phyloP scores from a whole-genome alignment of 2,329 filamentous ascomycete species.

The Aspergillus sp. region DNA sequence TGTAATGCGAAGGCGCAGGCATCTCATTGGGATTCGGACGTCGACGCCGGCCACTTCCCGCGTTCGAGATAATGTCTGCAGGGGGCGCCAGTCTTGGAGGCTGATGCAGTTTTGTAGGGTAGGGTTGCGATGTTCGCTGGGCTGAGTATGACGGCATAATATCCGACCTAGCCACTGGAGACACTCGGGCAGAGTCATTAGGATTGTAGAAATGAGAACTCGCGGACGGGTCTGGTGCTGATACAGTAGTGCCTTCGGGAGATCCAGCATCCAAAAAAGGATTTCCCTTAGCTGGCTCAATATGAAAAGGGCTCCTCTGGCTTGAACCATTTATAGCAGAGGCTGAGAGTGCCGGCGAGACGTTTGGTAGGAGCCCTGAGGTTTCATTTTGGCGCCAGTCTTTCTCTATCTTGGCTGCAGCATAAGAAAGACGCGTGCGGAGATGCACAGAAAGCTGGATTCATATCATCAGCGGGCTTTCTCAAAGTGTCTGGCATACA shows the following conservation, averaged over 20 bases:
- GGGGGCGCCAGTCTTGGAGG: constrained; percentile 39
- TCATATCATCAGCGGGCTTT: constrained; percentile 14
- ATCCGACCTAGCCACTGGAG: constrained; percentile 9
- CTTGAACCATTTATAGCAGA: neutral
- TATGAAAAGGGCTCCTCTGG: constrained; percentile 49
- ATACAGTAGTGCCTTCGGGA: constrained; percentile 15
- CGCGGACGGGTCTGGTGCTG: constrained; percentile 15
- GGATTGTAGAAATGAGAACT: constrained; percentile 7
- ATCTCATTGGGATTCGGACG: constrained; percentile 34
- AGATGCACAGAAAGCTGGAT: constrained; percentile 70
- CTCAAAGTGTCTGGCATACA: constrained; percentile 10
- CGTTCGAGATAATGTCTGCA: constrained; percentile 36
- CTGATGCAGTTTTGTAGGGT: constrained; percentile 13
- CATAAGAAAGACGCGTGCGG: constrained; percentile 80
- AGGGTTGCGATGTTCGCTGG: constrained; percentile 12
- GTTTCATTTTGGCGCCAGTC: constrained; percentile 63
- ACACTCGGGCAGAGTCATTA: constrained; percentile 6
- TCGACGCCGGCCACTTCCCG: constrained; percentile 24
- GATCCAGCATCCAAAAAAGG: constrained; percentile 17
- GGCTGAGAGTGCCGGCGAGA: too few species aligned
- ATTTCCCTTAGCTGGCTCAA: constrained; percentile 22
- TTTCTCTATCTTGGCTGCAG: constrained; percentile 88
- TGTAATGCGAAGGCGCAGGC: constrained; percentile 10
- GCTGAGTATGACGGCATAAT: constrained; percentile 7
- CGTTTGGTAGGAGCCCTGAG: neutral